Evolutionary conservation across 1,284 basidiomycete species (phyloP), one percentile per base, ranked within the genome.

Genomic region (Trichosporon sp.): DNA sequence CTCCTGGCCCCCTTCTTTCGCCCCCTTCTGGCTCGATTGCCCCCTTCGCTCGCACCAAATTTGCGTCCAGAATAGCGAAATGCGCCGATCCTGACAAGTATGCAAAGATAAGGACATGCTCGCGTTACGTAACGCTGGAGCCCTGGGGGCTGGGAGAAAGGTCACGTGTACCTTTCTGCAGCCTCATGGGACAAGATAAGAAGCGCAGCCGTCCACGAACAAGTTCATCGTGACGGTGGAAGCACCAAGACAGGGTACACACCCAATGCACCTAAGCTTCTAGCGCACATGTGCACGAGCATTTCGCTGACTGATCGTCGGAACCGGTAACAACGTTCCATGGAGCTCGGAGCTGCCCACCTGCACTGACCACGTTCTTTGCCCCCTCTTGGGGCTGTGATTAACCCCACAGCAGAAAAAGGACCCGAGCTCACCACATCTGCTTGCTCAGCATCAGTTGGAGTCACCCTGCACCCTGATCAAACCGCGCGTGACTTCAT

Each of bases 31-130:
- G 35, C 4, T n/a, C n/a, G n/a, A n/a, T n/a, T n/a, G n/a, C n/a
- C n/a, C 35, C 46, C 11, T n/a, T 11, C n/a, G 46, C 46, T 54
- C 48, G 48, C 48, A 54, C 48, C 48, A 54, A 21, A 54, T 54
- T 54, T 21, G 48, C 48, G 3, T 8, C 4, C 48, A 3, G 7
- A 8, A 10, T 21, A 21, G 48, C 48, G 48, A 21, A 54, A 54
- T 54, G 48, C 14, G 48, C 48, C 48, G 48, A 54, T 54, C 7
- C 19, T 6, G 38, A 54, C 19, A 19, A 19, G 2, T 2, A 48
- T 19, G 2, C 46, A 54, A 7, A 54, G 48, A 54, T 54, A 54
- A 54, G 48, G 26, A 19, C 21, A 54, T 11, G n/a, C 48, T 5
- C 7, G 48, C 21, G 6, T 54, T 54, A 54, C 48, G 48, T 54